Evolutionary conservation across 169 alveolate genomes (phyloP).

Genomic region (Plasmodium vinckei): DNA sequence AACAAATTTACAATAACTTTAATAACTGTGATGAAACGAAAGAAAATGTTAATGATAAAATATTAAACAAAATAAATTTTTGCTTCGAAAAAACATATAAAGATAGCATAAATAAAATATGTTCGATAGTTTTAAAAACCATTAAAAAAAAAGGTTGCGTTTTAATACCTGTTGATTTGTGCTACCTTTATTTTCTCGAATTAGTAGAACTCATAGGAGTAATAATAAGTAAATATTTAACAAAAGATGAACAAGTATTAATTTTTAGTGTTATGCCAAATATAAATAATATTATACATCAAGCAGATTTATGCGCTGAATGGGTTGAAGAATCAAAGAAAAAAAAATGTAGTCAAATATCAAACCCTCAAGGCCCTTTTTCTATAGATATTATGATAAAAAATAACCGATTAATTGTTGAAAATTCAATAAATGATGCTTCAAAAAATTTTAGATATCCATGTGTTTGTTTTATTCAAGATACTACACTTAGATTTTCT

Average conservation of each 20-base stretch:
- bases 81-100: slow-evolving; percentile 45
- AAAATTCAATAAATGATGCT: slow-evolving; percentile 48
- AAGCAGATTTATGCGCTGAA: slow-evolving; percentile 67
- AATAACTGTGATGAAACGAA: background rate
- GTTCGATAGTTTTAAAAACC: slow-evolving; percentile 53
- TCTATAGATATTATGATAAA: slow-evolving; percentile 67
- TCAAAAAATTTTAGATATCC: slow-evolving; percentile 57
- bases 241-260: slow-evolving; percentile 65
- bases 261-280: slow-evolving; percentile 40
- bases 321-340: slow-evolving; percentile 76
- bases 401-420: slow-evolving; percentile 61
- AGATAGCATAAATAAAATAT: slow-evolving; percentile 56
- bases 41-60: background rate
- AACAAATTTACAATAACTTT: background rate
- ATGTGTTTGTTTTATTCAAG: slow-evolving; percentile 75
- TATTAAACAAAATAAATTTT: slow-evolving; percentile 14
- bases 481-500: slow-evolving; percentile 54
- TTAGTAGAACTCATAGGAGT: slow-evolving; percentile 66
- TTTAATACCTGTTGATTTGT: slow-evolving; percentile 57
- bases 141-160: slow-evolving; percentile 72
- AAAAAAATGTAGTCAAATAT: slow-evolving; percentile 56
- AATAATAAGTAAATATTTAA: slow-evolving; percentile 48
- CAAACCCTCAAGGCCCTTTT: slow-evolving; percentile 65
- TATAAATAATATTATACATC: slow-evolving; percentile 44
- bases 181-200: slow-evolving; percentile 53